Evolutionary conservation across 2,329 filamentous ascomycete genomes (phyloP).

Genomic region (Pseudopithomyces maydicus): DNA sequence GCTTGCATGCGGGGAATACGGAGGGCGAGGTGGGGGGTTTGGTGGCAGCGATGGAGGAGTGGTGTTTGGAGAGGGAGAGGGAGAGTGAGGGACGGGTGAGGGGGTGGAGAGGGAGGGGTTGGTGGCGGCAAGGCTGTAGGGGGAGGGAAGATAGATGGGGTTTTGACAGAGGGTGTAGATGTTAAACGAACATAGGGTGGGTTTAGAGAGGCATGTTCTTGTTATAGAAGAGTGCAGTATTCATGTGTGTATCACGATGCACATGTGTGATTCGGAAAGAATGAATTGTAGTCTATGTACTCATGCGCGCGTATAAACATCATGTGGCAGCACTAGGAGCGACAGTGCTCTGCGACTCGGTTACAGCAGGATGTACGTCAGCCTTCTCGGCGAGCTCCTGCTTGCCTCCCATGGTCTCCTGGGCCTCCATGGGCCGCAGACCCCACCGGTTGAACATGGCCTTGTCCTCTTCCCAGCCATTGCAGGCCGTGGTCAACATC

Average conservation of each 20-base stretch:
- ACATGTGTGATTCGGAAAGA: background rate
- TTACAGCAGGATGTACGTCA: constrained; percentile 16
- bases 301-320: background rate
- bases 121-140: background rate
- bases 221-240: too few relatives aligned
- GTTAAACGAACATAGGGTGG: too few relatives aligned
- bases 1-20: constrained; percentile 51
- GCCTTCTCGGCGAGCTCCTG: constrained; percentile 24
- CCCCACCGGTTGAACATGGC: constrained; percentile 86
- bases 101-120: background rate
- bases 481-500: constrained; percentile 92
- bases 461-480: constrained; percentile 87
- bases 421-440: constrained; percentile 70
- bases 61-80: constrained; percentile 23
- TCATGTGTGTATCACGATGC: background rate
- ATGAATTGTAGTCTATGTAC: too few relatives aligned
- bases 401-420: constrained; percentile 41
- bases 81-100: background rate
- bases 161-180: too few relatives aligned
- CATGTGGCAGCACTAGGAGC: constrained; percentile 11
- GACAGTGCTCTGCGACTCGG: constrained; percentile 10
- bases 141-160: too few relatives aligned
- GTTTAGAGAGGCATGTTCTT: too few relatives aligned
- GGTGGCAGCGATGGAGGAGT: constrained; percentile 34
- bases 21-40: constrained; percentile 40